Percentiles rank a stretch among this genome's conserved stretches.
Evolutionary conservation across 2,329 filamentous ascomycete species (phyloP).

Genomic region (Fusarium citri): DNA sequence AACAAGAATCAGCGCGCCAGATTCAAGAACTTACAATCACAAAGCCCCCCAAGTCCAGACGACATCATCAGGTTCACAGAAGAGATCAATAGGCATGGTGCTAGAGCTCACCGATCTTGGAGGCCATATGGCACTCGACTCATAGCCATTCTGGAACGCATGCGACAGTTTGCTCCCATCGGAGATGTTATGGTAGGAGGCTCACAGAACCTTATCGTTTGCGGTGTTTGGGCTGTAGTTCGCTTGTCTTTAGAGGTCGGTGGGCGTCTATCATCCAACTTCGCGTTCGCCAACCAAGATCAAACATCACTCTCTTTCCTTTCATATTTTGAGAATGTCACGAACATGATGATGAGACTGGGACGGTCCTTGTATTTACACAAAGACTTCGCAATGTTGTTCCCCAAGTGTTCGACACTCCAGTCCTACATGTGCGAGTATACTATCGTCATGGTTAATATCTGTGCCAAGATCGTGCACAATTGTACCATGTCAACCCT

Average conservation of each 20-base stretch:
- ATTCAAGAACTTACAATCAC: too few species aligned
- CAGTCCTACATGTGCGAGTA: neutral
- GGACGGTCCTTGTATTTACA: rapidly evolving
- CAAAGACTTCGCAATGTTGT: neutral
- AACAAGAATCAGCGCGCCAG: neutral
- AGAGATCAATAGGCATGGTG: neutral
- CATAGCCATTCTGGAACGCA: rapidly evolving
- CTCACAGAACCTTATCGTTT: neutral
- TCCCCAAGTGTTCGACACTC: rapidly evolving
- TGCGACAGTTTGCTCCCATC: neutral
- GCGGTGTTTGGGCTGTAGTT: neutral
- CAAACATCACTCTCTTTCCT: neutral
- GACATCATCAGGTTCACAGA: neutral
- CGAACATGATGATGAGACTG: neutral
- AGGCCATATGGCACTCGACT: neutral
- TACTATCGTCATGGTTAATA: neutral
- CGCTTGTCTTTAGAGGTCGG: neutral
- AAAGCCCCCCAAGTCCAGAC: neutral
- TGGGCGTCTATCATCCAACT: rapidly evolving
- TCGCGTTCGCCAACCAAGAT: rapidly evolving
- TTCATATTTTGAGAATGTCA: neutral
- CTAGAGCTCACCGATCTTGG: neutral
- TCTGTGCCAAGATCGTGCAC: neutral
- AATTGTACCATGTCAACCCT: neutral
- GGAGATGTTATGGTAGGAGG: neutral